phyloP scores from a whole-genome alignment of 2,329 filamentous ascomycete species.

The Fusarium fujikuroi region DNA sequence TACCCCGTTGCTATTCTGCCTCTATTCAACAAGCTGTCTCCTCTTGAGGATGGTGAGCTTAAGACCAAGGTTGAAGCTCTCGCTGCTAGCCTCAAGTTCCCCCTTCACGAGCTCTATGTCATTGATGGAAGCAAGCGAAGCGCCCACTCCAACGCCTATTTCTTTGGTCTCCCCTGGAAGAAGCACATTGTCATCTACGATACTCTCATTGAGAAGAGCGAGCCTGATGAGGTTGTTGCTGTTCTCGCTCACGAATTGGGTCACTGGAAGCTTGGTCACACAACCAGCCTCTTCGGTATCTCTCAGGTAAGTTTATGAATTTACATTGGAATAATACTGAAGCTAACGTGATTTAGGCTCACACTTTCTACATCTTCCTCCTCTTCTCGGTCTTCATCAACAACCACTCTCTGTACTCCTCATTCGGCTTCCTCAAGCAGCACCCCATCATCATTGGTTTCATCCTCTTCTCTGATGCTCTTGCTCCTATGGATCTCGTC shows the following conservation, averaged over 20 bases:
- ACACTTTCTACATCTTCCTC: slow-evolving; percentile 96
- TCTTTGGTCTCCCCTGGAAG: slow-evolving; percentile 98
- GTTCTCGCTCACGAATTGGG: slow-evolving; percentile 96
- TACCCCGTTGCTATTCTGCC: slow-evolving; percentile 95
- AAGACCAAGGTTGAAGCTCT: slow-evolving; percentile 90
- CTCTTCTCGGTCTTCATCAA: slow-evolving; percentile 98
- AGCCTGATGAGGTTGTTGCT: slow-evolving; percentile 90
- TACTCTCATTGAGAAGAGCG: slow-evolving; percentile 94
- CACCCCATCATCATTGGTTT: slow-evolving; percentile 97
- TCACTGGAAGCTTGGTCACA: slow-evolving; percentile 97
- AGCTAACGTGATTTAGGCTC: slow-evolving; percentile 67
- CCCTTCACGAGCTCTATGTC: slow-evolving; percentile 90
- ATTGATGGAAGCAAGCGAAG: slow-evolving; percentile 92
- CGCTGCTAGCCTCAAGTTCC: slow-evolving; percentile 86
- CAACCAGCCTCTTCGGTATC: slow-evolving; percentile 88
- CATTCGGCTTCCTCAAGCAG: slow-evolving; percentile 87
- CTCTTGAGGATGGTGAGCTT: slow-evolving; percentile 85
- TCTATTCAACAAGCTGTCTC: slow-evolving; percentile 97
- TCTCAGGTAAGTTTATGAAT: slow-evolving; percentile 68
- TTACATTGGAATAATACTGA: not conserved
- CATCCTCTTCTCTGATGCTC: slow-evolving; percentile 95
- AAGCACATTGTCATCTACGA: slow-evolving; percentile 99
- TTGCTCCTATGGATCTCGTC: slow-evolving; percentile 92
- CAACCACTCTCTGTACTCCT: slow-evolving; percentile 88
- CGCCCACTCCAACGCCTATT: slow-evolving; percentile 91